Base-by-base conservation (phyloP, 2,329 filamentous ascomycete species). In the Scedosporium dehoogii region DNA sequence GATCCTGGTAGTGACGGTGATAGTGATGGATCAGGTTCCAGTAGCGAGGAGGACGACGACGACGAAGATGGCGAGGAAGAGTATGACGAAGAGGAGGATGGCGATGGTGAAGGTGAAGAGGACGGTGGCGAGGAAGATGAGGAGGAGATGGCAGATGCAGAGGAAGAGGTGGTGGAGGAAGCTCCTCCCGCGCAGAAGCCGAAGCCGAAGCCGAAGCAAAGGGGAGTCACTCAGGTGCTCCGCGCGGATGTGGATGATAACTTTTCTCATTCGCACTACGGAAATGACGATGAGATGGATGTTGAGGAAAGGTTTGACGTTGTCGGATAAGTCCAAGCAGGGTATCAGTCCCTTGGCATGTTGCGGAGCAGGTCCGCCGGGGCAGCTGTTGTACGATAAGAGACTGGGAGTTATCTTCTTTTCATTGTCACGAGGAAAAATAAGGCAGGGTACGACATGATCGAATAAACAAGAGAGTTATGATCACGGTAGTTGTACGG, bases 1-100 rank as follows among this genome's bases (percentile, higher is more conserved):
- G 83, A 88, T 63, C 85, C 85, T 0, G 83, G 82, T 0, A 83
- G 79, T 46, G 83, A 85, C 4, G 83, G 76, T 0, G 83, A 85
- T 4, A 85, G 82, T 60, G 84, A 82, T 10, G 83, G 84, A 0
- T 81, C 78, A 1, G 83, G 82, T 0, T 70, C 70, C 1, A 80
- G 77, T 38, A 77, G 74, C 14, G 82, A 81, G 3, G 81, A 79
- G 0, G 79, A 79, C 0, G 81, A 81, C 1, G 82, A 81, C 0
- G 82, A 82, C 2, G 82, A 79, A 2, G 79, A 79, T 0, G 78
- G 75, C 0, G 77, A 73, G 0, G 78, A 74, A 0, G 75, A 71
- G 0, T 77, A 73, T 0, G 78, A 74, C 0, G 73, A 69, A 0
- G 73, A 68, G 0, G 73, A 68, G 1, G 74, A 69, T 2, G 71